phyloP scores from a whole-genome alignment of 1,139 yeast genomes.

The Taphrina pruni region DNA sequence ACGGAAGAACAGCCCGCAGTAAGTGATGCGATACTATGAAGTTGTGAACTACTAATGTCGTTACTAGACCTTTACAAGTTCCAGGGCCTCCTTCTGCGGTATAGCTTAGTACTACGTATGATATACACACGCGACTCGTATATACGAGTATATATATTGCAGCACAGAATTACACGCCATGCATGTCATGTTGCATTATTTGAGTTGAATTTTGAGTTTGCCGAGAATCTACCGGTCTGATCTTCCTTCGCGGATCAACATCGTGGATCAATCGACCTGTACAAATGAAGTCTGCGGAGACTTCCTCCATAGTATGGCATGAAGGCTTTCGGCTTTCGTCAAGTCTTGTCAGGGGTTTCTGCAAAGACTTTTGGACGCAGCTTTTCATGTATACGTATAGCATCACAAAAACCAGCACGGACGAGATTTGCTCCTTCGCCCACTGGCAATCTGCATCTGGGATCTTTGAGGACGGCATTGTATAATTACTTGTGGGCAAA shows the following conservation, averaged over 20 bases:
- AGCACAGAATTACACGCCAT: too few species aligned
- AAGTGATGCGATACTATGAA: background rate
- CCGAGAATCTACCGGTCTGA: slow-evolving; percentile 6
- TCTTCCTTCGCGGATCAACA: background rate
- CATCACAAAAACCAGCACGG: slow-evolving; percentile 62
- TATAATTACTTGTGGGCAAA: slow-evolving; percentile 85
- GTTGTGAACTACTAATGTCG: background rate
- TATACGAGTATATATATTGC: too few species aligned
- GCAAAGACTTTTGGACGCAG: background rate
- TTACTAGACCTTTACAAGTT: slow-evolving; percentile 23
- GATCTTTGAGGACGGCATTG: slow-evolving; percentile 89
- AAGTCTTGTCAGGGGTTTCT: background rate
- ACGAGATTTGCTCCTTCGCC: slow-evolving; percentile 99
- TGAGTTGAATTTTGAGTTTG: background rate
- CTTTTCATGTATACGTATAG: background rate
- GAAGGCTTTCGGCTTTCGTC: background rate
- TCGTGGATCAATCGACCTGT: background rate
- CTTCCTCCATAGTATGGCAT: background rate
- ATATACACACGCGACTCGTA: too few species aligned
- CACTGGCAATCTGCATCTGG: slow-evolving; percentile 89
- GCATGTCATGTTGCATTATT: too few species aligned
- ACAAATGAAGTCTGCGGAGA: background rate
- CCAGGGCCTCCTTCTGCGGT: slow-evolving; percentile 16
- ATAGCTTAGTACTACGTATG: too few species aligned
- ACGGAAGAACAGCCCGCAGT: slow-evolving; percentile 31